A percentile compares a stretch with the other conserved stretches of the same genome.
phyloP scores from a whole-genome alignment of 2,329 filamentous ascomycete species.

The Nigrospora sphaerica region DNA sequence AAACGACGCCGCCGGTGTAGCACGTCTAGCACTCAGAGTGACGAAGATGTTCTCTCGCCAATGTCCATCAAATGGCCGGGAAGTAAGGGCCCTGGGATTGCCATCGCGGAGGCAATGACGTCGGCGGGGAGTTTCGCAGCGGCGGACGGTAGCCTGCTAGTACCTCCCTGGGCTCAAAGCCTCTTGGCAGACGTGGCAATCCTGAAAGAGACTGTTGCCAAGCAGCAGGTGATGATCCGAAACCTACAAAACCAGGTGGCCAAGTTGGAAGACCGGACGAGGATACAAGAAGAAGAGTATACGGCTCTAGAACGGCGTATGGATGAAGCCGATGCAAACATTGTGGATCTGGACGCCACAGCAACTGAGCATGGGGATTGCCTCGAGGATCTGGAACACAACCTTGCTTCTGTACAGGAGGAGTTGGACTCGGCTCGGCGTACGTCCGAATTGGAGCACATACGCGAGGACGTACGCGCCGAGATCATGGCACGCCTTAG shows the following conservation, averaged over 20 bases:
- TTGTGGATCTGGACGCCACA: slow-evolving; percentile 2
- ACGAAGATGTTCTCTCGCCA: neutral
- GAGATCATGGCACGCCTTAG: slow-evolving; percentile 3
- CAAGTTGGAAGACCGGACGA: neutral
- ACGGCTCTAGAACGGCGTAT: neutral
- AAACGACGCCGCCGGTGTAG: slow-evolving; percentile 3
- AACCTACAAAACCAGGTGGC: neutral
- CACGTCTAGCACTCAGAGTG: neutral
- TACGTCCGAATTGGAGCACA: slow-evolving; percentile 1
- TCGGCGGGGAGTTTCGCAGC: neutral
- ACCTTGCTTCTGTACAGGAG: neutral
- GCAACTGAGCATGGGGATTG: slow-evolving; percentile 1
- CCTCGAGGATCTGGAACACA: slow-evolving; percentile 1
- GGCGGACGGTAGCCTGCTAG: neutral
- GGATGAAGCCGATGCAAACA: slow-evolving; percentile 1
- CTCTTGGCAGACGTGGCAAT: slow-evolving; percentile 1
- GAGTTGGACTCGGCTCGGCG: neutral
- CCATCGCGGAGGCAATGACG: neutral
- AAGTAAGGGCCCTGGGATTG: neutral
- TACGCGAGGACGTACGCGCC: slow-evolving; percentile 2
- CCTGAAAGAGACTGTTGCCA: neutral
- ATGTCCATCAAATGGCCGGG: neutral
- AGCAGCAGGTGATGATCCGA: slow-evolving; percentile 1
- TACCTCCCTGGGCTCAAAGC: neutral
- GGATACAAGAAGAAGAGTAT: neutral